phyloP scores from a whole-genome alignment of 345 rosid genomes.

The Tarenaya hassleriana region DNA sequence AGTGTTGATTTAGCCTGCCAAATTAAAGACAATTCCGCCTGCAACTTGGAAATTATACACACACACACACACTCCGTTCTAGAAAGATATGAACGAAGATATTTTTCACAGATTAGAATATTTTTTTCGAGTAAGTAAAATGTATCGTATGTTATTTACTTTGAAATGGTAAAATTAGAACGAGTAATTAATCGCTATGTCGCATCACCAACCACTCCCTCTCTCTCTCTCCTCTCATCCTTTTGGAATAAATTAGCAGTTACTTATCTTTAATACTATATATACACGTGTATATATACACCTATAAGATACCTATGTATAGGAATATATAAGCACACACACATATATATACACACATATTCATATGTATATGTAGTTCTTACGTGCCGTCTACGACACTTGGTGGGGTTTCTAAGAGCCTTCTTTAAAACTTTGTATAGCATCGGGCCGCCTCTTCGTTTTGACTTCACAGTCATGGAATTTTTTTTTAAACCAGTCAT shows the following conservation, averaged over 20 bases:
- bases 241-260: not conserved
- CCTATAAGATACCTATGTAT: not conserved
- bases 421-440: constrained; percentile 7
- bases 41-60: too few relatives aligned
- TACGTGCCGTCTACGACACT: constrained; percentile 34
- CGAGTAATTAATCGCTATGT: constrained; percentile 15
- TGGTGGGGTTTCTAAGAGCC: not conserved
- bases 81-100: too few relatives aligned
- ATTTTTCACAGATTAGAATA: too few relatives aligned
- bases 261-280: not conserved
- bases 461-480: constrained; percentile 24
- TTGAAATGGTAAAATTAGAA: too few relatives aligned
- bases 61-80: too few relatives aligned
- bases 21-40: too few relatives aligned
- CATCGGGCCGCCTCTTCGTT: constrained; percentile 32
- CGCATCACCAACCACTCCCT: constrained; percentile 7
- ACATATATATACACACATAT: constrained; percentile 6
- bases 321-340: not conserved
- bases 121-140: too few relatives aligned
- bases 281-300: too few relatives aligned
- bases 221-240: not conserved
- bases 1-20: too few relatives aligned
- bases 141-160: too few relatives aligned
- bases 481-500: constrained; percentile 2
- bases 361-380: not conserved